Evolutionary conservation across 2,329 filamentous ascomycete genomes (phyloP), one percentile per base, ranked within the genome.

Genomic region (Neopestalotiopsis rosae): DNA sequence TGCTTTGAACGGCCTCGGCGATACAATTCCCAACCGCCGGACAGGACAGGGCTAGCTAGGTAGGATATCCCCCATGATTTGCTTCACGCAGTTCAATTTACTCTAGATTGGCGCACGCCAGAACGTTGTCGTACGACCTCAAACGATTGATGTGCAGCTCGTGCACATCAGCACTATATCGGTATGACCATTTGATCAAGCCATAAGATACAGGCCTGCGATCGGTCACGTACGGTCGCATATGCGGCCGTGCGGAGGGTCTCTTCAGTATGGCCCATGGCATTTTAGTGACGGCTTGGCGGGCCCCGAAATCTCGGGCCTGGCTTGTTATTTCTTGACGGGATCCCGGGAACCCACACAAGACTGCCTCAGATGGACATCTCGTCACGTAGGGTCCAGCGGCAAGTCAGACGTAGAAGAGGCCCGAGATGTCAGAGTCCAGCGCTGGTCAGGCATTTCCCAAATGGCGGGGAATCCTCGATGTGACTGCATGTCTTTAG

Each of bases 61-160:
- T 28, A 28, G 24, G 24, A 28, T 28, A 28, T 28, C 24, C 24
- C 24, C 24, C 32, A 28, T 24, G 24, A 14, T 56, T 45, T 57
- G 42, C 63, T 66, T n/a, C 45, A 24, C n/a, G 56, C 13, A 45
- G 34, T 14, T 9, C 57, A 45, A 14, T 34, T 66, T 13, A 32
- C 63, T 52, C 28, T 57, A 17, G 59, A 56, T 57, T 20, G 28
- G 45, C 24, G 40, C 17, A 20, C 30, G 49, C 30, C 24, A 52
- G 45, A 52, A 34, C 28, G 32, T 45, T 66, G 45, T 66, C 63
- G 40, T 56, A 66, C 49, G 28, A 56, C 63, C 12, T 52, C 62
- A 58, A 34, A 6, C 49, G 63, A 17, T 14, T 17, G 24, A 62
- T 34, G 12, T 40, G n/a, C n/a, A 40, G 34, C 32, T 17, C 59